Conservation (phyloP, 495 filamentous ascomycete genomes). For the Xylaria bambusicola region DNA sequence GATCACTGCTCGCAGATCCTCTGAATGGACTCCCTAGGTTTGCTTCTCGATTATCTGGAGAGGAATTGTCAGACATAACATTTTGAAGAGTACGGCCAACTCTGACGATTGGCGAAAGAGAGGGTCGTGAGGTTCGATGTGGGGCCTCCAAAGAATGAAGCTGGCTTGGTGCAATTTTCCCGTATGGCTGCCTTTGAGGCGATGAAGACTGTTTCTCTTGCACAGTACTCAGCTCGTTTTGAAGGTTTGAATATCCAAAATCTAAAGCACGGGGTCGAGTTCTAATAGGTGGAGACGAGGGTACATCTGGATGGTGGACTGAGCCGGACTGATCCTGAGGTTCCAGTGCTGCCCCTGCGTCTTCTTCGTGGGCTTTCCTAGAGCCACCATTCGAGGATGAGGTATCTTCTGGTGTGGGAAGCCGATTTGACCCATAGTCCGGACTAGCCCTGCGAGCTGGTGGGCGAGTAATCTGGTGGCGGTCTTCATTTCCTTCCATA, state of each 20-base stretch:
- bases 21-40: slow-evolving; percentile 56
- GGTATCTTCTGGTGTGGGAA: slow-evolving; percentile 58
- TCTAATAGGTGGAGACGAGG: slow-evolving; percentile 30
- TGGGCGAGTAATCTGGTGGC: slow-evolving; percentile 5
- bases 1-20: slow-evolving; percentile 37
- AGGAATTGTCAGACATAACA: slow-evolving; percentile 54
- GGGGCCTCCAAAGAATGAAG: slow-evolving; percentile 26
- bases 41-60: slow-evolving; percentile 46
- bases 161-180: slow-evolving; percentile 26
- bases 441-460: slow-evolving; percentile 30
- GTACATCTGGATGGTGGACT: slow-evolving; percentile 20
- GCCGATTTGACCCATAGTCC: slow-evolving; percentile 42
- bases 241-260: slow-evolving; percentile 26
- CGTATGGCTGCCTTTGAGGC: slow-evolving; percentile 34
- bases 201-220: slow-evolving; percentile 34
- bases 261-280: slow-evolving; percentile 32
- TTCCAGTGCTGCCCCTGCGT: slow-evolving; percentile 17
- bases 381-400: slow-evolving; percentile 48
- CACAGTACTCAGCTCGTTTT: slow-evolving; percentile 30
- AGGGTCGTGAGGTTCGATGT: slow-evolving; percentile 34
- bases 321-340: slow-evolving; percentile 7
- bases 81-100: slow-evolving; percentile 53
- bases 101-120: slow-evolving; percentile 54
- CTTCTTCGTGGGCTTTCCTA: slow-evolving; percentile 24
- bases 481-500: slow-evolving; percentile 5